A percentile compares a stretch with the other conserved stretches of the same genome.
These are phyloP conservation scores for Apiospora rasikravindrae DNA, from an alignment of 2,329 filamentous ascomycete species.

Conservation along the genomic window DNA sequence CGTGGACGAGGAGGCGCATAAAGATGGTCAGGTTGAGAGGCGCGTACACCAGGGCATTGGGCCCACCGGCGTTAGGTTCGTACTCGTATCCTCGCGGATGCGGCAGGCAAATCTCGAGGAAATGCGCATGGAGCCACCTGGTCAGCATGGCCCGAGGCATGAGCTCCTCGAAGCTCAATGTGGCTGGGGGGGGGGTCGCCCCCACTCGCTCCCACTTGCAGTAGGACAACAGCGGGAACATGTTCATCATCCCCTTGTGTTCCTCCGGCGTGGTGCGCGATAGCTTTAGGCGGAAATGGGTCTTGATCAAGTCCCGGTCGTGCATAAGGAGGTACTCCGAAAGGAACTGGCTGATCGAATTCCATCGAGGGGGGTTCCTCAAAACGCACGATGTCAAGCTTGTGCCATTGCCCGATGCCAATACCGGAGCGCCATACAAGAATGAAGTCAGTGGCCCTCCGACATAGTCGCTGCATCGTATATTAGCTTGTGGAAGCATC, in stretches of 20 bases:
- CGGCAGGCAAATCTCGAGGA: constrained; percentile 29
- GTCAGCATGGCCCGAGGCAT: neutral
- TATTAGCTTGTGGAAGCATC: neutral
- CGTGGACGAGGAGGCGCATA: constrained; percentile 24
- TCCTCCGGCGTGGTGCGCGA: neutral
- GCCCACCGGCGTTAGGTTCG: too few species aligned
- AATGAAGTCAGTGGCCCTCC: neutral
- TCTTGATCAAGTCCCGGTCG: constrained; percentile 29
- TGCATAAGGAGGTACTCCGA: constrained; percentile 39
- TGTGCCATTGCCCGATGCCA: neutral
- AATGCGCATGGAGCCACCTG: constrained; percentile 26
- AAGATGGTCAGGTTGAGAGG: constrained; percentile 27
- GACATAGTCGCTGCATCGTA: neutral
- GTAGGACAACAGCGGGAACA: neutral
- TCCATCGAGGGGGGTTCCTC: constrained; percentile 33
- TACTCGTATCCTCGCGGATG: constrained; percentile 21
- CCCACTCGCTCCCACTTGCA: neutral
- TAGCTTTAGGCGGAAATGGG: neutral
- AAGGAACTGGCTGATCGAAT: constrained; percentile 33
- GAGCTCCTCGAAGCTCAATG: neutral
- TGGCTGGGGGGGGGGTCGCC: too few species aligned
- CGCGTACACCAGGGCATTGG: constrained; percentile 9
- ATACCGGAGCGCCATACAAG: neutral
- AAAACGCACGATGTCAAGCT: neutral
- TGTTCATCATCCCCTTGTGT: neutral